Evolutionary conservation across 2,329 filamentous ascomycete genomes (phyloP).

Genomic region (Aspergillus ibericus): DNA sequence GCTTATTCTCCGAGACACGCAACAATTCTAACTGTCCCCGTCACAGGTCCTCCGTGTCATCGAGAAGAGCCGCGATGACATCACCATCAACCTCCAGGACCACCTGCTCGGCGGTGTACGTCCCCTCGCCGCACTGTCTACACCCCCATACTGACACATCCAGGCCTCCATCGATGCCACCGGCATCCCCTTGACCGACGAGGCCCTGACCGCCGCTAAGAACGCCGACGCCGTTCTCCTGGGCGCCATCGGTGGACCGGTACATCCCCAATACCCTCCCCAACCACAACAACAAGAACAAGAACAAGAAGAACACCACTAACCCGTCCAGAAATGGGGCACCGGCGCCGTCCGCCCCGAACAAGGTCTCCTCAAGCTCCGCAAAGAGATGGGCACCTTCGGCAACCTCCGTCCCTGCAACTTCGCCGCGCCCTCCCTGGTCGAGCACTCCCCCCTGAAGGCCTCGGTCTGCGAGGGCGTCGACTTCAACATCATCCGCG

Average conservation of each 20-base stretch:
- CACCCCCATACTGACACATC: neutral
- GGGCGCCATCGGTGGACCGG: conserved; percentile 90
- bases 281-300: neutral
- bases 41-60: conserved; percentile 73
- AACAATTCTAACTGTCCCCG: neutral
- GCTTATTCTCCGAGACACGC: neutral
- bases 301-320: conserved; percentile 7
- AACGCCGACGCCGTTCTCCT: conserved; percentile 85
- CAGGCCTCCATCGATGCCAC: conserved; percentile 86
- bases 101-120: conserved; percentile 89
- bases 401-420: conserved; percentile 95
- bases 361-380: conserved; percentile 84
- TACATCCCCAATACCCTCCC: conserved; percentile 38
- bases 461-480: conserved; percentile 79
- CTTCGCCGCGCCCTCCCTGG: conserved; percentile 84
- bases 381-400: conserved; percentile 91
- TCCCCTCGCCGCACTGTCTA: conserved; percentile 24
- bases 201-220: conserved; percentile 79
- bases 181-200: conserved; percentile 76
- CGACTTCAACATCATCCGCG: conserved; percentile 89
- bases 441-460: conserved; percentile 84
- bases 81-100: conserved; percentile 85
- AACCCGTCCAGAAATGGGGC: conserved; percentile 71
- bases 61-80: conserved; percentile 67
- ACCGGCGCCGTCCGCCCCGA: conserved; percentile 85